A percentile compares a stretch with the other conserved stretches of the same genome.
These are phyloP conservation scores for Hypomontagnella submonticulosa DNA, from an alignment of 495 filamentous ascomycete species.

Conservation along the genomic window DNA sequence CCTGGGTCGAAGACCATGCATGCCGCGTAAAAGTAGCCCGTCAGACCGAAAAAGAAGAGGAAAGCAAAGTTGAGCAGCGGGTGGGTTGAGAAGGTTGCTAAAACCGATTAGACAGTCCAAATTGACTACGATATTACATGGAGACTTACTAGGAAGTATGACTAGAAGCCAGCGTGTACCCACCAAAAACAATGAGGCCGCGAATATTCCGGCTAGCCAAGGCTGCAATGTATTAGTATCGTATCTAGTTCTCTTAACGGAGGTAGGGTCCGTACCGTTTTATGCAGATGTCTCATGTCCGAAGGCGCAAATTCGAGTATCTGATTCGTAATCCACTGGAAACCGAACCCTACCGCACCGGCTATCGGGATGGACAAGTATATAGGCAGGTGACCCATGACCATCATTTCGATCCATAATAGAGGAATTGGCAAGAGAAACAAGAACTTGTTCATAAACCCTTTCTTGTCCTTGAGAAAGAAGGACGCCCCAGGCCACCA, in stretches of 20 bases:
- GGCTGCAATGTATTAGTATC: constrained; percentile 64
- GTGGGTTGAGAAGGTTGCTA: constrained; percentile 71
- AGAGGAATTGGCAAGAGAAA: constrained; percentile 89
- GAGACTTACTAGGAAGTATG: constrained; percentile 68
- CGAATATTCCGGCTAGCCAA: constrained; percentile 93
- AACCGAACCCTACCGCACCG: constrained; percentile 68
- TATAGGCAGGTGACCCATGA: constrained; percentile 78
- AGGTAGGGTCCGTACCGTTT: constrained; percentile 70
- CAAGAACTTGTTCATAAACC: constrained; percentile 84
- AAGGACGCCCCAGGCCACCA: constrained; percentile 66
- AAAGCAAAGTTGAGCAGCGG: constrained; percentile 82
- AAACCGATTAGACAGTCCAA: constrained; percentile 28
- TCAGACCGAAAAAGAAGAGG: constrained; percentile 68
- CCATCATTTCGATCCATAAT: constrained; percentile 72
- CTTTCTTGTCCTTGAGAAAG: constrained; percentile 75
- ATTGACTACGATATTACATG: not conserved
- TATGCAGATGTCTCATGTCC: constrained; percentile 87
- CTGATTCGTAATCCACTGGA: constrained; percentile 84
- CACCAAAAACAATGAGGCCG: constrained; percentile 85
- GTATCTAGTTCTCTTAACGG: not conserved
- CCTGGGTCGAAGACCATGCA: constrained; percentile 92
- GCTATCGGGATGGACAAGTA: constrained; percentile 79
- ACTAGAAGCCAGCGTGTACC: constrained; percentile 76
- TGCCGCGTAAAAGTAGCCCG: constrained; percentile 84
- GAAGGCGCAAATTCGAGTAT: constrained; percentile 80